phyloP scores from a whole-genome alignment of 2,329 filamentous ascomycete species.

The Dothiorella sarmentorum region DNA sequence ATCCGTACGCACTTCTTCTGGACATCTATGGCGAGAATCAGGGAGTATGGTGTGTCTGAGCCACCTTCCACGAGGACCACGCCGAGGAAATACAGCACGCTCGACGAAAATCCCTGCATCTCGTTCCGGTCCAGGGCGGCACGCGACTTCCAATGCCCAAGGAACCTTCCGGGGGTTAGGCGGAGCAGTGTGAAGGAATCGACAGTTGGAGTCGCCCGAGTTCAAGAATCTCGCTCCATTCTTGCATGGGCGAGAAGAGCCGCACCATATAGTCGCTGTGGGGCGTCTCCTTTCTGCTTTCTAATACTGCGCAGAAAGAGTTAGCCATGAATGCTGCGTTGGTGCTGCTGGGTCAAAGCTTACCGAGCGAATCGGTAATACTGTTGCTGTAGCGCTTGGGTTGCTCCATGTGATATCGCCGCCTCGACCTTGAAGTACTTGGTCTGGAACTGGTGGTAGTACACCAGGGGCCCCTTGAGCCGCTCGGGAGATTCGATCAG shows the following conservation, averaged over 20 bases:
- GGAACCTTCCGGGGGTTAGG: constrained; percentile 33
- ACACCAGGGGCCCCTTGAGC: constrained; percentile 15
- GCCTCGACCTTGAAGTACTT: too few species aligned
- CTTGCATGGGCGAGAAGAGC: neutral
- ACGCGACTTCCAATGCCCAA: constrained; percentile 21
- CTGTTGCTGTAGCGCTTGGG: neutral
- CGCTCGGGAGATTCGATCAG: constrained; percentile 18
- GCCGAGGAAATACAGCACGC: constrained; percentile 37
- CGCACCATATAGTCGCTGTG: neutral
- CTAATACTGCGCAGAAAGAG: neutral
- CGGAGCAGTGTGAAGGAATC: constrained; percentile 29
- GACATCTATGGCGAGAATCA: constrained; percentile 25
- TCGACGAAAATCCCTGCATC: neutral
- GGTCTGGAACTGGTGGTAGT: too few species aligned
- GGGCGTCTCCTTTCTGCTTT: neutral
- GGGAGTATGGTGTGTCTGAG: constrained; percentile 33
- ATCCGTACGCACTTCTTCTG: constrained; percentile 27
- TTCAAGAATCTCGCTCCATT: constrained; percentile 7
- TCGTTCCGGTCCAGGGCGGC: neutral
- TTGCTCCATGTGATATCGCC: neutral
- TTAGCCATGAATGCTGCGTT: too few species aligned
- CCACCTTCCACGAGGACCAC: constrained; percentile 36
- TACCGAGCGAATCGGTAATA: neutral
- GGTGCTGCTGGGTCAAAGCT: too few species aligned
- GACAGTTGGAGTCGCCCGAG: constrained; percentile 1